phyloP scores from a whole-genome alignment of 176 grass and related monocot genomes.

The Saccharum officinarum region DNA sequence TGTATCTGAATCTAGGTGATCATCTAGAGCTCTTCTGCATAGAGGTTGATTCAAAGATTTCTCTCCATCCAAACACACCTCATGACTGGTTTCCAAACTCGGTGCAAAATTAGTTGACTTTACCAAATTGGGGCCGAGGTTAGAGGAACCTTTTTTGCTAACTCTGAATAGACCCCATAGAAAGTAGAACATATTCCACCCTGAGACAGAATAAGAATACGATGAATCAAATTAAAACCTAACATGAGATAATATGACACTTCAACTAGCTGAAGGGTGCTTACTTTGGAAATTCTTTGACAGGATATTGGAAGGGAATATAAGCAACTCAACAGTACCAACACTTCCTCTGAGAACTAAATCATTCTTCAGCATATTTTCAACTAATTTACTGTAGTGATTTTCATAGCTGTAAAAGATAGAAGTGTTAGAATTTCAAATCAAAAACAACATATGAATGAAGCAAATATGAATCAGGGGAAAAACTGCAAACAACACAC shows the following conservation, averaged over 20 bases:
- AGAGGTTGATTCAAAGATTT: conserved; percentile 29
- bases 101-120: conserved; percentile 8
- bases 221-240: conserved; percentile 7
- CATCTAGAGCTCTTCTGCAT: conserved; percentile 22
- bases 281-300: conserved; percentile 84
- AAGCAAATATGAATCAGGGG: neutral
- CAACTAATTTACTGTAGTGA: conserved; percentile 82
- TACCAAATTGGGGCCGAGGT: conserved; percentile 30
- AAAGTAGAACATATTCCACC: conserved; percentile 95
- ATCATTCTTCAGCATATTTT: conserved; percentile 86
- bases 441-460: neutral
- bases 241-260: conserved; percentile 35
- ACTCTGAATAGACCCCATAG: conserved; percentile 92
- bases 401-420: conserved; percentile 76
- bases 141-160: conserved; percentile 36
- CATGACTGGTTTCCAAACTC: conserved; percentile 37
- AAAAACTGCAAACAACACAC: conserved; percentile 40
- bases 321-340: conserved; percentile 73
- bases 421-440: neutral
- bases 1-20: conserved; percentile 33
- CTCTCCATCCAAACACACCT: conserved; percentile 29
- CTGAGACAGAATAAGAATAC: conserved; percentile 49
- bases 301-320: conserved; percentile 87
- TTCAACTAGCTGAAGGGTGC: conserved; percentile 32
- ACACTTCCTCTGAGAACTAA: conserved; percentile 75